Evolutionary conservation across 495 filamentous ascomycete genomes (phyloP).

Genomic region (Trichoderma reesei): DNA sequence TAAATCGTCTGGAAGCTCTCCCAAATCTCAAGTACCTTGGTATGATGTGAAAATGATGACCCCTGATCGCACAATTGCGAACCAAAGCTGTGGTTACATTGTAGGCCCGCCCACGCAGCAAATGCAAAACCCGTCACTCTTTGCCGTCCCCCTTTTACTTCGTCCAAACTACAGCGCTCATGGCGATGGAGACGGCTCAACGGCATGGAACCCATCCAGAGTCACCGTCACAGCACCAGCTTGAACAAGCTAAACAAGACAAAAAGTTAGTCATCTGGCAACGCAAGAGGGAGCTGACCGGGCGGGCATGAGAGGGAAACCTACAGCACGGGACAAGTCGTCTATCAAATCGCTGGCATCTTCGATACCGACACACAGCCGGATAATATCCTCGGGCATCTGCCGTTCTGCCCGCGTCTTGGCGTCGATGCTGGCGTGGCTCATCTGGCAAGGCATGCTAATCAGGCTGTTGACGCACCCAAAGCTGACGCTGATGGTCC

Average conservation of each 20-base stretch:
- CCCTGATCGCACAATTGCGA: too few species aligned
- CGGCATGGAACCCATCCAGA: constrained; percentile 57
- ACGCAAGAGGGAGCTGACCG: not conserved
- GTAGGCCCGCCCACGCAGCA: not conserved
- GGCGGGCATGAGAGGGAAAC: constrained; percentile 28
- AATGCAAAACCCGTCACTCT: not conserved
- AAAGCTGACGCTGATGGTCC: constrained; percentile 93
- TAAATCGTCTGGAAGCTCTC: too few species aligned
- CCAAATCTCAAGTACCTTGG: too few species aligned
- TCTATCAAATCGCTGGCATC: constrained; percentile 89
- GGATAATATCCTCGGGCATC: constrained; percentile 92
- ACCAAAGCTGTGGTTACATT: too few species aligned
- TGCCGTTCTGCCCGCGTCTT: constrained; percentile 81
- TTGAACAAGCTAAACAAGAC: constrained; percentile 60
- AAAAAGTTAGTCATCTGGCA: not conserved
- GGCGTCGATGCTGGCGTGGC: constrained; percentile 95
- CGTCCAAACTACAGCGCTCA: not conserved
- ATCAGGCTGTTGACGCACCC: constrained; percentile 97
- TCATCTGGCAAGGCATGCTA: constrained; percentile 99
- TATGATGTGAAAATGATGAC: too few species aligned
- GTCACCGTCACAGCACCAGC: constrained; percentile 76
- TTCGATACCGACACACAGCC: constrained; percentile 93
- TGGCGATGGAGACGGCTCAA: not conserved
- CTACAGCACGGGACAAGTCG: constrained; percentile 79
- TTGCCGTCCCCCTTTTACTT: not conserved